Evolutionary conservation across 768 basidiomycete genomes (phyloP).

Genomic region (Dentipellis fragilis): DNA sequence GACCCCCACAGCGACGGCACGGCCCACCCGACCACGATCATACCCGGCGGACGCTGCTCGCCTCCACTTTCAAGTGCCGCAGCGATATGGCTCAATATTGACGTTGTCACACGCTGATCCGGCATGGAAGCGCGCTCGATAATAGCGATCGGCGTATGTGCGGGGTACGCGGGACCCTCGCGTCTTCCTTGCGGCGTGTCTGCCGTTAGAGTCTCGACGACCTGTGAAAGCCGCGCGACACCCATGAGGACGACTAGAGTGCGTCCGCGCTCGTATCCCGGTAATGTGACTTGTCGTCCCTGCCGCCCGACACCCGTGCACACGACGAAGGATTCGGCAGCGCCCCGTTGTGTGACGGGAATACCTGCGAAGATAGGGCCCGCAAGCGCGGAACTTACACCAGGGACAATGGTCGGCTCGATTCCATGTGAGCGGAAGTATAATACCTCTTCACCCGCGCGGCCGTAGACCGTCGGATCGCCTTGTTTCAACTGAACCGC

Average conservation of each 20-base stretch:
- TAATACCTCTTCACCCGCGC: conserved; percentile 89
- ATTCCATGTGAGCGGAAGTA: conserved; percentile 84
- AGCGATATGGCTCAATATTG: conserved; percentile 66
- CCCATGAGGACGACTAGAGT: conserved; percentile 92
- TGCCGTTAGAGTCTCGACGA: conserved; percentile 50
- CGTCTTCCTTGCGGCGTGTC: conserved; percentile 17
- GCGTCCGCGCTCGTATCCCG: conserved; percentile 73
- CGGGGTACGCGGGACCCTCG: conserved; percentile 57
- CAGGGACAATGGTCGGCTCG: conserved; percentile 79
- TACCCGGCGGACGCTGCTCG: conserved; percentile 89
- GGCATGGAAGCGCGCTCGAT: conserved; percentile 92
- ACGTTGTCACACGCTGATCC: conserved; percentile 79
- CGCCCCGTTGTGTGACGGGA: conserved; percentile 92
- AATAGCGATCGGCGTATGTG: conserved; percentile 76
- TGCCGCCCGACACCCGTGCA: conserved; percentile 90
- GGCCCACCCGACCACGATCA: conserved; percentile 94
- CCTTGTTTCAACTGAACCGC: conserved; percentile 81
- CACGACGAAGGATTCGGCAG: conserved; percentile 79
- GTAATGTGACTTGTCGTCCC: conserved; percentile 76
- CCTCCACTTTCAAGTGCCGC: conserved; percentile 63
- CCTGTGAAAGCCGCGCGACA: conserved; percentile 70
- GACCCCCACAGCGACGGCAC: conserved; percentile 64
- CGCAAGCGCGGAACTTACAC: conserved; percentile 82
- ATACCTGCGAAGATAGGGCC: conserved; percentile 86
- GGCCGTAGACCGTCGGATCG: conserved; percentile 90